Conservation (phyloP, 306 rosid genomes). For the Trifolium repens region DNA sequence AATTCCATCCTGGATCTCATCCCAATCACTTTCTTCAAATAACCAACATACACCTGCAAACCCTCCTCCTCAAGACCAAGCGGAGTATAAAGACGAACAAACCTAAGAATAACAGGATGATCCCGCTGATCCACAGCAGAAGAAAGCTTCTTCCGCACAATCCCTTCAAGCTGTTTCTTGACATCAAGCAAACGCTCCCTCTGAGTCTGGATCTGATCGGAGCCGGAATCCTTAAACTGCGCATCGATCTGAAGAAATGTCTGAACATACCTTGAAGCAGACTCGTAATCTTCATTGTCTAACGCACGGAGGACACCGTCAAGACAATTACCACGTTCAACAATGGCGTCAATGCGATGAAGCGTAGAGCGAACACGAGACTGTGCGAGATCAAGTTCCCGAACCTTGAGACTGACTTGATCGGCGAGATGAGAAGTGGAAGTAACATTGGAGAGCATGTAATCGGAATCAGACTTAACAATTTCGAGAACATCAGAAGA, state of each 20-base stretch:
- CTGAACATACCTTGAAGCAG: slow-evolving; percentile 65
- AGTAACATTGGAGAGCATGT: slow-evolving; percentile 48
- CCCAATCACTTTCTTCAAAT: slow-evolving; percentile 86
- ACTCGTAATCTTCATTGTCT: slow-evolving; percentile 69
- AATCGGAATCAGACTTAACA: slow-evolving; percentile 70
- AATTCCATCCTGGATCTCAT: slow-evolving; percentile 87
- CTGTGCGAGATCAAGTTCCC: slow-evolving; percentile 91
- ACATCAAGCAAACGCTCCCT: slow-evolving; percentile 65
- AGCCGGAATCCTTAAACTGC: slow-evolving; percentile 69
- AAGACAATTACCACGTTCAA: slow-evolving; percentile 72
- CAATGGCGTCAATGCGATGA: slow-evolving; percentile 83
- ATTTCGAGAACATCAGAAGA: slow-evolving; percentile 77
- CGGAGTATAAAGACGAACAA: slow-evolving; percentile 68
- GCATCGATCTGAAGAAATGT: slow-evolving; percentile 74
- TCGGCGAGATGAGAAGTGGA: slow-evolving; percentile 56
- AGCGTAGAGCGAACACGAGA: slow-evolving; percentile 83
- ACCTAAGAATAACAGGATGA: slow-evolving; percentile 65
- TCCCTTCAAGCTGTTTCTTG: slow-evolving; percentile 73
- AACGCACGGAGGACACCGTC: slow-evolving; percentile 77
- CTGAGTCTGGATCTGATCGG: slow-evolving; percentile 75
- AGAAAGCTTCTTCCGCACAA: slow-evolving; percentile 75
- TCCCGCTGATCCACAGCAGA: slow-evolving; percentile 83
- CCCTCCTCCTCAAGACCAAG: slow-evolving; percentile 89
- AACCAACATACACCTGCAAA: slow-evolving; percentile 84
- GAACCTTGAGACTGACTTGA: slow-evolving; percentile 68